phyloP scores from a whole-genome alignment of 176 grass and related monocot species.

The Rhynchospora tenuis region DNA sequence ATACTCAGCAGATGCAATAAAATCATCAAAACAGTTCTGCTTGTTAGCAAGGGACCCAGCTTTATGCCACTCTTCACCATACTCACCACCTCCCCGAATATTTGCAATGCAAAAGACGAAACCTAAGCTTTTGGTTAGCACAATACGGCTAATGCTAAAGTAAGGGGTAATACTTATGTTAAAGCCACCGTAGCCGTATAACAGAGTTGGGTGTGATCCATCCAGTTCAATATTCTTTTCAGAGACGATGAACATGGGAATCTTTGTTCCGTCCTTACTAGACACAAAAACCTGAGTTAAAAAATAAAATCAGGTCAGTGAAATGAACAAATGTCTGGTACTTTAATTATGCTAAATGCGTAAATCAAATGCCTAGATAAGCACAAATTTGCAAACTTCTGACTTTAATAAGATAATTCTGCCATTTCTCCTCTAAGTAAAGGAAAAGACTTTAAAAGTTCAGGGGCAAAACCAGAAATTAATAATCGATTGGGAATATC shows the following conservation, averaged over 20 bases:
- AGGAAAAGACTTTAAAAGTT: background rate
- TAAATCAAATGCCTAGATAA: constrained; percentile 5
- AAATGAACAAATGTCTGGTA: constrained; percentile 1
- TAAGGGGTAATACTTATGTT: constrained; percentile 74
- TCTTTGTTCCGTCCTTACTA: constrained; percentile 75
- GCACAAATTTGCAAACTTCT: background rate
- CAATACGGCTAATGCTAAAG: constrained; percentile 64
- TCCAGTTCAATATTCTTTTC: constrained; percentile 67
- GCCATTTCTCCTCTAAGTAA: background rate
- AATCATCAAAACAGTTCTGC: constrained; percentile 98
- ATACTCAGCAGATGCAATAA: constrained; percentile 64
- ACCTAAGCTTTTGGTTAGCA: constrained; percentile 66
- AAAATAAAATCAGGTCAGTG: background rate
- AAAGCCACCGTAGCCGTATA: constrained; percentile 97
- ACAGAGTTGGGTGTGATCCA: constrained; percentile 67
- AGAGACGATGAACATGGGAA: constrained; percentile 91
- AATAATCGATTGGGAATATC: background rate
- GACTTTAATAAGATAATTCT: background rate
- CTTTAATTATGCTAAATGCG: background rate
- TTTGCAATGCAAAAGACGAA: constrained; percentile 74
- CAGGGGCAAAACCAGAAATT: background rate
- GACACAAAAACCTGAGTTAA: constrained; percentile 61
- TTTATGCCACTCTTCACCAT: constrained; percentile 99
- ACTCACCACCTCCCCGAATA: constrained; percentile 91
- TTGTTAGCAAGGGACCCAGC: constrained; percentile 75